Evolutionary conservation across 2,329 filamentous ascomycete genomes (phyloP).

Genomic region (Aspergillus sp.): DNA sequence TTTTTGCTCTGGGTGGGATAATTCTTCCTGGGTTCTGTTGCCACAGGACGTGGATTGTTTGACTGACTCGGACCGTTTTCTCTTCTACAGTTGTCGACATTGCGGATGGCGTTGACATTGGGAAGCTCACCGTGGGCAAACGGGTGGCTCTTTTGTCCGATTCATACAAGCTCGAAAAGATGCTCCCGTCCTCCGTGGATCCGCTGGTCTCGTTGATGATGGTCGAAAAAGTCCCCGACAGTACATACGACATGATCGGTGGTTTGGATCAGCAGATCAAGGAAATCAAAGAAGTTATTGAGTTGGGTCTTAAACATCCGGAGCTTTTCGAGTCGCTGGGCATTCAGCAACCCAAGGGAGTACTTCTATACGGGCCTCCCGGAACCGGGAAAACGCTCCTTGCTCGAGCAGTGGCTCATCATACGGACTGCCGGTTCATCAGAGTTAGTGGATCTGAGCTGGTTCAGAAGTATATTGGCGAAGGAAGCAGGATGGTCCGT

Average conservation of each 20-base stretch:
- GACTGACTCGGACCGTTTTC: constrained; percentile 5
- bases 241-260: constrained; percentile 99
- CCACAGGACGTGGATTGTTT: background rate
- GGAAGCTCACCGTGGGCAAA: constrained; percentile 95
- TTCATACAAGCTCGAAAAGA: constrained; percentile 97
- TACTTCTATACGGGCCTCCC: constrained; percentile 90
- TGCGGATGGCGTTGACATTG: constrained; percentile 84
- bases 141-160: constrained; percentile 94
- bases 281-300: constrained; percentile 99
- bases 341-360: constrained; percentile 96
- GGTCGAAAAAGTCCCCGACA: constrained; percentile 99
- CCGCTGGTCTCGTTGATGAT: constrained; percentile 99
- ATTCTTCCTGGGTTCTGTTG: background rate
- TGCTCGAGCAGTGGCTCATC: constrained; percentile 91
- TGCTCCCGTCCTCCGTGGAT: constrained; percentile 95
- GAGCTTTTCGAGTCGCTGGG: constrained; percentile 98
- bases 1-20: constrained; percentile 4
- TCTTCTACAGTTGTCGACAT: constrained; percentile 75
- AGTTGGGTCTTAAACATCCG: constrained; percentile 94
- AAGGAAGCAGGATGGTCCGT: constrained; percentile 95
- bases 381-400: constrained; percentile 96
- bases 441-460: constrained; percentile 91
- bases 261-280: constrained; percentile 98
- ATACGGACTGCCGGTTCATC: constrained; percentile 99
- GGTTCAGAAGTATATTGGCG: constrained; percentile 98